phyloP scores from a whole-genome alignment of 768 basidiomycete species.

The Leucocoprinus leucothites region DNA sequence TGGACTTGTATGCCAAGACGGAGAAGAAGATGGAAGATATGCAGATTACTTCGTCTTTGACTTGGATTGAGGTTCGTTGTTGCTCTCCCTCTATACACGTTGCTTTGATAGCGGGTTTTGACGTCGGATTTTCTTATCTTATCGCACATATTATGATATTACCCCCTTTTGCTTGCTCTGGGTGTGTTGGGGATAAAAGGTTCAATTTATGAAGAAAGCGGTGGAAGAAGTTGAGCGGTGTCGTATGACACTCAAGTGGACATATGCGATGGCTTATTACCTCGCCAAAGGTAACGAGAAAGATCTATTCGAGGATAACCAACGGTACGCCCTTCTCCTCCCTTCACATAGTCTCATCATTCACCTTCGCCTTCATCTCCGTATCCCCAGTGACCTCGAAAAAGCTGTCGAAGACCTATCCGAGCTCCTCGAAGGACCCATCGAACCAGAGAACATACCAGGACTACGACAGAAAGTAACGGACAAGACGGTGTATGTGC shows the following conservation, averaged over 20 bases:
- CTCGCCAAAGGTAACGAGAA: slow-evolving; percentile 88
- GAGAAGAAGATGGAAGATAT: slow-evolving; percentile 99
- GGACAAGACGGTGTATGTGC: slow-evolving; percentile 97
- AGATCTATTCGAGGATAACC: slow-evolving; percentile 96
- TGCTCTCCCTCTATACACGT: background rate
- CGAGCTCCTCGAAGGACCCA: slow-evolving; percentile 87
- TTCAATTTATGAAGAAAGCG: slow-evolving; percentile 98
- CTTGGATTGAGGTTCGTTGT: slow-evolving; percentile 83
- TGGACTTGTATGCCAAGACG: slow-evolving; percentile 90
- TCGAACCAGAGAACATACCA: slow-evolving; percentile 82
- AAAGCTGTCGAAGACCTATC: slow-evolving; percentile 93
- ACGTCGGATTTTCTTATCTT: background rate
- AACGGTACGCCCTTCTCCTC: slow-evolving; percentile 50
- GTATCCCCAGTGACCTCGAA: slow-evolving; percentile 75
- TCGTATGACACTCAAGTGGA: slow-evolving; percentile 97
- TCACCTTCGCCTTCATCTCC: background rate
- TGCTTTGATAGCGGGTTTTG: background rate
- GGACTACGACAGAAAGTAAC: slow-evolving; percentile 88
- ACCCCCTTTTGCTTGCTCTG: background rate
- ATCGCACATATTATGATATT: background rate
- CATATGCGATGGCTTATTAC: slow-evolving; percentile 99
- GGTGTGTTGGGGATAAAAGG: background rate
- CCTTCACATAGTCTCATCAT: background rate
- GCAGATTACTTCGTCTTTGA: slow-evolving; percentile 87
- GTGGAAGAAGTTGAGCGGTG: slow-evolving; percentile 90